Base-by-base conservation (phyloP, 148 eudicot species). In the Camellia sinensis region DNA sequence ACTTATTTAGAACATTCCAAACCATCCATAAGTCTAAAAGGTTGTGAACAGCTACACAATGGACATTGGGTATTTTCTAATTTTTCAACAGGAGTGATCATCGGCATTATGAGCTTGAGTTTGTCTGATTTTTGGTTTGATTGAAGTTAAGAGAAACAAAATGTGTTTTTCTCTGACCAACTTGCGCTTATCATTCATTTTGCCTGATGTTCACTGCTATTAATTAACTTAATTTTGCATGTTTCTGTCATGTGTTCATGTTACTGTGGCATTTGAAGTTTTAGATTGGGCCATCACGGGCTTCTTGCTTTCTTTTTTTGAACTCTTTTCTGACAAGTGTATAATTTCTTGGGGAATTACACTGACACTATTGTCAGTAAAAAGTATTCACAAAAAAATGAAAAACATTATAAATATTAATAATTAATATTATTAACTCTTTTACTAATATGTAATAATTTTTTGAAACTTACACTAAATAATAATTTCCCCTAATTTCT, bases 251-350 rank as follows among this genome's bases (percentile, higher is more conserved):
- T n/a, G 14, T 53, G 66, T n/a, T n/a, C 66, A 6, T 45, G 14
- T 75, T 37, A 22, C 37, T 67, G 41, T 48, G 56, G 48, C 75
- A 29, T 46, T 18, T 3, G 18, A 21, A 1, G 37, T 22, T 59
- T 29, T 69, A 68, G 37, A 3, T 46, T 19, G 75, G 70, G 56
- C 71, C 70, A 57, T 68, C 76, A 68, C 6, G 50, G 61, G 46
- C 61, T n/a, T 76, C 65, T 21, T 68, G 17, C 3, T 19, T 64
- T 72, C 13, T 11, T 63, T 21, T 79, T 71, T 79, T 70, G 18
- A 46, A 18, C 67, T 59, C 40, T 77, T 78, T 65, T 5, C 48
- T 73, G 64, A 82, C 72, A 64, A 46, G 78, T 77, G 54, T 64
- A 13, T 66, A 66, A 29, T 75, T 65, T 67, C 37, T 29, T 29